Evolutionary conservation across 805 yeast genomes (phyloP), one percentile per base, ranked within the genome.

Genomic region (Starmerella bombicola): DNA sequence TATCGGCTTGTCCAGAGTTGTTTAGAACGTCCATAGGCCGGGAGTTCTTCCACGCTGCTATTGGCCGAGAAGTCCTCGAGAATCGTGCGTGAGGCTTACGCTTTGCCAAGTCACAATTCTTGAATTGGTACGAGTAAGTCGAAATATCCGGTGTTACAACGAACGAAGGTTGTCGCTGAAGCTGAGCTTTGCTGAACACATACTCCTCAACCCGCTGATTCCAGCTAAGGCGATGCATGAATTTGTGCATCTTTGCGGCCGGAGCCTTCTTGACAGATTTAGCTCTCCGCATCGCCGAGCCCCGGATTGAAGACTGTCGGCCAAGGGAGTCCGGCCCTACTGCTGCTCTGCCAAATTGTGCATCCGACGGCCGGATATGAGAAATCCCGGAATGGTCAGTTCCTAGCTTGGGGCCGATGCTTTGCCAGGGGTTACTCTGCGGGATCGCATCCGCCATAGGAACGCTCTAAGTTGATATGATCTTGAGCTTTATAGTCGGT

Each of bases 101-200:
- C 16, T 38, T 39, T 10, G 38, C 20, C 5, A 52, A 18, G 17
- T 52, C 52, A 1, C 45, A 35, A n/a, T 20, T 34, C 10, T 38
- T 34, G 22, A 46, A 42, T 3, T 34, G 26, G 34, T 50, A 49
- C 15, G 41, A 37, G 30, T 38, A 38, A 15, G 41, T 36, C 8
- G 52, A 45, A 2, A 35, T 26, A 20, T 52, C 53, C 9, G 57
- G 54, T 3, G 50, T 44, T 26, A 52, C 42, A 3, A 49, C 42
- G 18, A 47, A 50, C 12, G 52, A 43, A 0, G 53, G 48, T 28
- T 52, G 46, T 15, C 54, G 41, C 17, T 42, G 45, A 22, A 46
- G 37, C 30, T 38, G 42, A 12, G 25, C 16, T 20, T 37, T 34
- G 19, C 45, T 28, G 33, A 49, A 53, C 3, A 32, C 17, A 30